Conservation (phyloP, 352 stramenopile genomes). For the Phytophthora pseudosyringae region DNA sequence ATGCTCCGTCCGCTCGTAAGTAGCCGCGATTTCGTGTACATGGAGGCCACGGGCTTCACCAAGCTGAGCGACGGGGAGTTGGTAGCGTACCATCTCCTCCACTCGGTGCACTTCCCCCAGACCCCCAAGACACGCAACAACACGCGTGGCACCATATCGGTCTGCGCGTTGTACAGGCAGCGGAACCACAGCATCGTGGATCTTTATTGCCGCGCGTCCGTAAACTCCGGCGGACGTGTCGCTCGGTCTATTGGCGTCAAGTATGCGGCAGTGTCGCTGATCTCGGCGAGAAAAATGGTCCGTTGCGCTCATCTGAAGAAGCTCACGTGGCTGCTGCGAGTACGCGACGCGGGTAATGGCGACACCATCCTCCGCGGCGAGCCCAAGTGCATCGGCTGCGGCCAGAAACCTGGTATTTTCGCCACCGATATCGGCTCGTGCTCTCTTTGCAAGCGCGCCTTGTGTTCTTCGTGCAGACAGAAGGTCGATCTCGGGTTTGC, state of each 20-base stretch:
- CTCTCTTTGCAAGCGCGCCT: slow-evolving; percentile 29
- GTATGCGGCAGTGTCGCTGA: slow-evolving; percentile 47
- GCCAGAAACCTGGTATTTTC: slow-evolving; percentile 34
- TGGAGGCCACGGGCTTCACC: slow-evolving; percentile 31
- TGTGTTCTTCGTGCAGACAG: slow-evolving; percentile 33
- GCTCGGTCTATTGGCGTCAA: slow-evolving; percentile 56
- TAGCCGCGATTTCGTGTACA: slow-evolving; percentile 41
- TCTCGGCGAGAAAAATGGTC: slow-evolving; percentile 52
- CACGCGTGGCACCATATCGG: slow-evolving; percentile 58
- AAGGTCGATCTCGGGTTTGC: slow-evolving; percentile 39
- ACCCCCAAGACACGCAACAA: slow-evolving; percentile 43
- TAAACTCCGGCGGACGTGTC: slow-evolving; percentile 52
- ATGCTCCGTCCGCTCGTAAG: slow-evolving; percentile 39
- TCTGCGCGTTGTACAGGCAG: slow-evolving; percentile 62
- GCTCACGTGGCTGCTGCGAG: slow-evolving; percentile 45
- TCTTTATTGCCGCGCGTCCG: slow-evolving; percentile 45
- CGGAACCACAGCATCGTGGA: slow-evolving; percentile 55
- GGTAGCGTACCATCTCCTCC: slow-evolving; percentile 69
- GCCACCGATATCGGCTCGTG: slow-evolving; percentile 33
- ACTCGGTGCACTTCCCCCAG: slow-evolving; percentile 66
- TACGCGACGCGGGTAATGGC: slow-evolving; percentile 3
- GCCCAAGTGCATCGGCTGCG: slow-evolving; percentile 37
- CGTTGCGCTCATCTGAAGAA: slow-evolving; percentile 64
- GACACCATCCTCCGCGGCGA: slow-evolving; percentile 20
- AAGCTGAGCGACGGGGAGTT: slow-evolving; percentile 47